Conservation (phyloP, 345 rosid species). For the Schrenkiella parvula region DNA sequence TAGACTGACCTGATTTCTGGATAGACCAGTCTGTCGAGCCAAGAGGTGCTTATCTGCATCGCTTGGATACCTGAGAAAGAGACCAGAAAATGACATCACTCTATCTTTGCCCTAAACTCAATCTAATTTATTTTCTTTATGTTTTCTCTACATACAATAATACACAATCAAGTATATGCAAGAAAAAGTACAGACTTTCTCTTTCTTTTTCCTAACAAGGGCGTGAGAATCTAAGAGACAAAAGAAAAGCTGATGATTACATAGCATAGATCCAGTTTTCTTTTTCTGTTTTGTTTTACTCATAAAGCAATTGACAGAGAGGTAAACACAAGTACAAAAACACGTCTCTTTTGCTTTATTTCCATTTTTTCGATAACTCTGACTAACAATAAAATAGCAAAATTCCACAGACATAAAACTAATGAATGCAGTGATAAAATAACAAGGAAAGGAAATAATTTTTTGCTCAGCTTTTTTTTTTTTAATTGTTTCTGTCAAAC, state of each 20-base stretch:
- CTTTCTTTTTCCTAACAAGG: conserved; percentile 45
- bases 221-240: conserved; percentile 75
- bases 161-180: conserved; percentile 24
- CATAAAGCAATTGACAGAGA: conserved; percentile 27
- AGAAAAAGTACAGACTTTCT: conserved; percentile 24
- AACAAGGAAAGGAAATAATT: neutral
- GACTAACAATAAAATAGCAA: conserved; percentile 28
- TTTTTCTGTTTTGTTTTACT: conserved; percentile 17
- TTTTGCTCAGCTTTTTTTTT: conserved; percentile 9
- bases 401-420: conserved; percentile 14
- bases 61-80: conserved; percentile 98
- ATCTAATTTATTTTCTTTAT: conserved; percentile 2
- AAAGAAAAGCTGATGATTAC: conserved; percentile 35
- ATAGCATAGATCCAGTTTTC: conserved; percentile 18
- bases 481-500: neutral
- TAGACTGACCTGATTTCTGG: conserved; percentile 83
- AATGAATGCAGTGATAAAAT: neutral
- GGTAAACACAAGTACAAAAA: conserved; percentile 30
- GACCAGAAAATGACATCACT: conserved; percentile 77
- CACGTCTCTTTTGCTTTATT: conserved; percentile 33
- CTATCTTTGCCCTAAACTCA: conserved; percentile 32
- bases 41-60: conserved; percentile 99
- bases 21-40: conserved; percentile 97
- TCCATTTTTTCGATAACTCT: conserved; percentile 50
- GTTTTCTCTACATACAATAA: conserved; percentile 3